Conservation (phyloP, 768 basidiomycete genomes). For the Leucocoprinus birnbaumii region DNA sequence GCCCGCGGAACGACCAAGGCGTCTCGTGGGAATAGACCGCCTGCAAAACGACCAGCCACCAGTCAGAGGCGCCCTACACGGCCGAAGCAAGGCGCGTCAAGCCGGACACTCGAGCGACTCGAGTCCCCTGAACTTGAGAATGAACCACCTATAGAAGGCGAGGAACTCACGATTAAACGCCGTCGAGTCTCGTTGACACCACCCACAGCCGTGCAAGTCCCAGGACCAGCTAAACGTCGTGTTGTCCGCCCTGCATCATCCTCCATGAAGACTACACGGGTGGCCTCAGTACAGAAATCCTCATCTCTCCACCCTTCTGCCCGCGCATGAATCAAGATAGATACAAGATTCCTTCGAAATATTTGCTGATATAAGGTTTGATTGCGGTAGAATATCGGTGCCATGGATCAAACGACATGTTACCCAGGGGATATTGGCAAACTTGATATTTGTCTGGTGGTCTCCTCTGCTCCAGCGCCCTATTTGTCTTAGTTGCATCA, state of each 20-base stretch:
- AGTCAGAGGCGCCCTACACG: constrained; percentile 1
- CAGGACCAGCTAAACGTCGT: neutral
- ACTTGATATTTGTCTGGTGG: no score
- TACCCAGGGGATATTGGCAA: no score
- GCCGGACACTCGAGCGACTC: neutral
- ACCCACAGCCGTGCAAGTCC: neutral
- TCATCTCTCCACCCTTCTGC: neutral
- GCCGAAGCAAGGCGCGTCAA: neutral
- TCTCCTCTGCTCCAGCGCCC: no score
- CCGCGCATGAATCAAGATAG: neutral
- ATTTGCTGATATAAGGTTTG: no score
- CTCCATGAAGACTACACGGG: neutral
- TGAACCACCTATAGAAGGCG: neutral
- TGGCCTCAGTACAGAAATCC: neutral
- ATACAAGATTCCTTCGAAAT: no score
- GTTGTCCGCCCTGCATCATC: neutral
- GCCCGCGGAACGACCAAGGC: neutral
- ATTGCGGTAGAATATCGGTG: no score
- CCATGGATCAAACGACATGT: no score
- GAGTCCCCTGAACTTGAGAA: neutral
- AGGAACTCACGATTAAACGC: neutral
- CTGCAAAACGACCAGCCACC: neutral
- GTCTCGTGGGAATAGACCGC: neutral
- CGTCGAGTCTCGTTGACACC: constrained; percentile 3
- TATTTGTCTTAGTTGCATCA: no score